Base-by-base conservation (phyloP, 164 flowering plant genomes). In the Brasenia schreberi region DNA sequence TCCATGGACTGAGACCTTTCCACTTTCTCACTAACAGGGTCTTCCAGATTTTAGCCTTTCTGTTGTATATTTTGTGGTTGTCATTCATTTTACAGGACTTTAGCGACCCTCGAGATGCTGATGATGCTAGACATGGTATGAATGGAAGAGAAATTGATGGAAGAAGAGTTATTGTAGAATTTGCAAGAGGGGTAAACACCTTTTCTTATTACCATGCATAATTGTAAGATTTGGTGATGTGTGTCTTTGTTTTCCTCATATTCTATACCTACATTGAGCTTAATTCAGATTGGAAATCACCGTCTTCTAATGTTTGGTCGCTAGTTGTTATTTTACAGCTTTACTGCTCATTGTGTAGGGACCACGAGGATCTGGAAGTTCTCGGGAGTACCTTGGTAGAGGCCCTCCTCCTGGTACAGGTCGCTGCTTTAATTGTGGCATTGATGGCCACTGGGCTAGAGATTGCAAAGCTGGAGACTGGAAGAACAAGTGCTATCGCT, bases 401-500 rank as follows among this genome's bases (percentile, higher is more conserved):
- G 98, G 98, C 16, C 96, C 97, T 43, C 85, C 96, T 70, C 98
- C 98, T 67, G 98, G 98, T 18, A 82, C 96, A 16, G 98, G 98
- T 4, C 89, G 98, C 53, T 92, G 98, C 77, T 92, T 89, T 75
- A 92, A 92, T 67, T 92, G 98, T 82, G 98, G 98, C 2, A 56
- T 92, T 69, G 98, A 92, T 76, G 98, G 98, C 7, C 98, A 92
- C 63, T 92, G 98, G 98, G 98, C 98, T 23, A 83, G 98, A 42
- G 98, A 93, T 71, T 93, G 98, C 81, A 93, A 87, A 75, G 96
- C 98, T 65, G 97, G 98, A 16, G 98, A 93, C 76, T 93, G 97
- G 98, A 93, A 93, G 77, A 93, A 93, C 73, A 90, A 88, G 77
- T 93, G 98, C 68, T 90, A 92, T 61, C 96, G 96, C 52, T 92